Conservation (phyloP, 257 asterid genomes). For the Schizonepeta tenuifolia region DNA sequence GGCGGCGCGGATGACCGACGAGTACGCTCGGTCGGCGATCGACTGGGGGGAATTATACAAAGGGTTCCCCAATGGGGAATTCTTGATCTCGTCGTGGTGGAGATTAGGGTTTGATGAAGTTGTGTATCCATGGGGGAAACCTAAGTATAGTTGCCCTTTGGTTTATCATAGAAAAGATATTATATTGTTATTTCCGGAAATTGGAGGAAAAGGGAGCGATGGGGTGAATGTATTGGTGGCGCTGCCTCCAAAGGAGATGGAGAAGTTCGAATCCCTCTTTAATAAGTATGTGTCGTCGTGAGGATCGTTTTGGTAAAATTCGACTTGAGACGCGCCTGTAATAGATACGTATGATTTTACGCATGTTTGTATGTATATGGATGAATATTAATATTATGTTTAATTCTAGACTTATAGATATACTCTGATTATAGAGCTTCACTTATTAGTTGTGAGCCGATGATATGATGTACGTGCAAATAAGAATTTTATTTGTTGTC, state of each 20-base stretch:
- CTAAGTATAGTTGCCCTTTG: conserved; percentile 81
- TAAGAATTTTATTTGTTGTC: neutral
- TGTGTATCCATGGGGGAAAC: conserved; percentile 86
- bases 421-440: neutral
- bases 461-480: neutral
- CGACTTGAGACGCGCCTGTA: neutral
- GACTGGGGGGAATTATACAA: conserved; percentile 88
- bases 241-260: conserved; percentile 73
- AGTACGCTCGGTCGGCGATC: conserved; percentile 71
- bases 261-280: conserved; percentile 55
- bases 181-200: conserved; percentile 66
- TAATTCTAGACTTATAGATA: neutral
- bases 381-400: neutral
- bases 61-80: conserved; percentile 93
- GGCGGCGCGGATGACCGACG: conserved; percentile 62
- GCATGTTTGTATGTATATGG: neutral
- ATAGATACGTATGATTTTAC: neutral
- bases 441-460: conserved; percentile 7
- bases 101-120: conserved; percentile 75
- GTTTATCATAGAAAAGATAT: conserved; percentile 79
- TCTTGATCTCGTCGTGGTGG: conserved; percentile 93
- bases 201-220: conserved; percentile 43
- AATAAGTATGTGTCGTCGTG: conserved; percentile 26
- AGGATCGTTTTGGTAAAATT: neutral
- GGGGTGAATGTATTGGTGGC: conserved; percentile 86